phyloP scores from a whole-genome alignment of 495 filamentous ascomycete species.

The Coniosporium apollinis region DNA sequence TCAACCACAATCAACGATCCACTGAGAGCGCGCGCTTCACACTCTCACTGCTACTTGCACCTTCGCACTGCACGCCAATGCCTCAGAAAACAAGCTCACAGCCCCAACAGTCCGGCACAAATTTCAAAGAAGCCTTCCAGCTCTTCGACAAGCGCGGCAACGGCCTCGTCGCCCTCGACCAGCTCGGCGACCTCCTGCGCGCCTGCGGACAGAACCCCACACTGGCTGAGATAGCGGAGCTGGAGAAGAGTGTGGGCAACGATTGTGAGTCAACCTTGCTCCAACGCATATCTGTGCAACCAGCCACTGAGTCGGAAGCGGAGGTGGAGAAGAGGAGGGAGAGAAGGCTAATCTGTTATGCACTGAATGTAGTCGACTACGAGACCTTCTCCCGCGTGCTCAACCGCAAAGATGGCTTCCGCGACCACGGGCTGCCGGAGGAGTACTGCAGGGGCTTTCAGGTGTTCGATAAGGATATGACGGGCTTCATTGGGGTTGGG shows the following conservation, averaged over 20 bases:
- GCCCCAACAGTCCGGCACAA: too few species aligned
- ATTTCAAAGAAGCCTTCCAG: slow-evolving; percentile 99
- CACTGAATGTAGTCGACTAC: slow-evolving; percentile 90
- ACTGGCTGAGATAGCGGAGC: slow-evolving; percentile 70
- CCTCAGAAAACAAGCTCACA: too few species aligned
- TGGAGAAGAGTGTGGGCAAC: slow-evolving; percentile 71
- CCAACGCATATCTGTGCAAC: background rate
- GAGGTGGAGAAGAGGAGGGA: too few species aligned
- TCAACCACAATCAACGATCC: slow-evolving; percentile 1
- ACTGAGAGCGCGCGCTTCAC: too few species aligned
- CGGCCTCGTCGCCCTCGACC: slow-evolving; percentile 69
- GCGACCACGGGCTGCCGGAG: slow-evolving; percentile 90
- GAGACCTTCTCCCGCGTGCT: slow-evolving; percentile 90
- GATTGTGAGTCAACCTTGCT: slow-evolving; percentile 53
- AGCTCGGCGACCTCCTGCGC: slow-evolving; percentile 81
- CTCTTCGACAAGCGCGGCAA: slow-evolving; percentile 98
- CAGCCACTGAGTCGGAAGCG: too few species aligned
- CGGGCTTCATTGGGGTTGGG: slow-evolving; percentile 90
- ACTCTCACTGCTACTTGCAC: too few species aligned
- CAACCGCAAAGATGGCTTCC: slow-evolving; percentile 94
- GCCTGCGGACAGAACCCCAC: slow-evolving; percentile 98
- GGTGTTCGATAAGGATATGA: slow-evolving; percentile 98
- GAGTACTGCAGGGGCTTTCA: slow-evolving; percentile 97
- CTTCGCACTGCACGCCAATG: too few species aligned
- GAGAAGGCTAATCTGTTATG: too few species aligned